Evolutionary conservation across 1,139 yeast genomes (phyloP).

Genomic region (Yamadazyma taylorii): DNA sequence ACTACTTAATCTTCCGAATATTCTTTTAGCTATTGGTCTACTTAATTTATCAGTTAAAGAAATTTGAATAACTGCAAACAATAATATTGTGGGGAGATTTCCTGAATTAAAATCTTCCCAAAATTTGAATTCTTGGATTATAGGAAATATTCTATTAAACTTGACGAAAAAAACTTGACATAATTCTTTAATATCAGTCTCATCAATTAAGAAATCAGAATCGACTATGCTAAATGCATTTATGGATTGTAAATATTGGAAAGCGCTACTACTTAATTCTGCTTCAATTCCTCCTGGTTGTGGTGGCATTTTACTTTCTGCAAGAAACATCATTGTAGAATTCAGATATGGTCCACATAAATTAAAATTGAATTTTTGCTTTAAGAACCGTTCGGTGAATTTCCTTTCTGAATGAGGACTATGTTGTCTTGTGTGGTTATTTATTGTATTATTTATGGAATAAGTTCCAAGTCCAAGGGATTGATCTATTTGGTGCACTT

Average conservation of each 20-base stretch:
- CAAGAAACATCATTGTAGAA: constrained; percentile 23
- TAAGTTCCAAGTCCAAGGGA: no score
- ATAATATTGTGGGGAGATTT: constrained; percentile 23
- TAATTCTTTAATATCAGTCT: constrained; percentile 21
- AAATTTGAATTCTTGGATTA: constrained; percentile 27
- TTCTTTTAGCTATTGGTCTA: constrained; percentile 14
- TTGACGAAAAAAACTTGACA: constrained; percentile 30
- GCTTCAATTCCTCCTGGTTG: neutral
- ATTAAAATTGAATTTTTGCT: constrained; percentile 27
- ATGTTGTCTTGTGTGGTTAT: no score
- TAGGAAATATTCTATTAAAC: constrained; percentile 32
- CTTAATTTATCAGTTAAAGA: constrained; percentile 30
- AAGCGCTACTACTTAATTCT: constrained; percentile 4
- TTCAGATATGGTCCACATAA: constrained; percentile 21
- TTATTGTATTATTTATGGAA: no score
- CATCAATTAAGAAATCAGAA: constrained; percentile 20
- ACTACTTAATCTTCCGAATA: constrained; percentile 2
- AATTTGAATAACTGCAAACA: constrained; percentile 28
- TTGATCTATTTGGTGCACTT: no score
- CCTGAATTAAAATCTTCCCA: constrained; percentile 28
- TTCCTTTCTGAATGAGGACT: no score
- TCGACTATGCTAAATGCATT: constrained; percentile 31
- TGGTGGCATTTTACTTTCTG: constrained; percentile 2
- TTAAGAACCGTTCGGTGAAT: constrained; percentile 15
- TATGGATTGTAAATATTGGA: constrained; percentile 22